phyloP scores from a whole-genome alignment of 331 rosid species.

The Acacia concinna region DNA sequence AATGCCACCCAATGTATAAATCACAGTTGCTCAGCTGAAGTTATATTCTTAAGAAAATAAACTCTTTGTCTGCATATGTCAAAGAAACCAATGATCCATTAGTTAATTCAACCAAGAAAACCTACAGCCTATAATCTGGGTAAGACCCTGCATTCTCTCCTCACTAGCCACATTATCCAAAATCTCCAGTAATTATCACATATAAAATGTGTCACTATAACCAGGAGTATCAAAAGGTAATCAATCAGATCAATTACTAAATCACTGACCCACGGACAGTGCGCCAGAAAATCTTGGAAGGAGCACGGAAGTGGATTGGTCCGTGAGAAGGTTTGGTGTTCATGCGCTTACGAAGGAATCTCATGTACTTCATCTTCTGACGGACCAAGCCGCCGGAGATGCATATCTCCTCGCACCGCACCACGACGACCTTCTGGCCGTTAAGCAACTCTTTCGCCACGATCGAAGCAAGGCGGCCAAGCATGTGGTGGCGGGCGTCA shows the following conservation, averaged over 20 bases:
- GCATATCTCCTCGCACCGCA: conserved; percentile 61
- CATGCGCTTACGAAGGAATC: conserved; percentile 73
- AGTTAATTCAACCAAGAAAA: too few relatives aligned
- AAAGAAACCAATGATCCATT: too few relatives aligned
- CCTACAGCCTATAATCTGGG: too few relatives aligned
- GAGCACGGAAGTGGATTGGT: conserved; percentile 73
- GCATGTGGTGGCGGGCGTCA: conserved; percentile 68
- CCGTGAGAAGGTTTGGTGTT: conserved; percentile 78
- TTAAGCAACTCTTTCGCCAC: conserved; percentile 70
- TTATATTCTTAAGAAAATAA: too few relatives aligned
- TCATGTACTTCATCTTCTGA: conserved; percentile 76
- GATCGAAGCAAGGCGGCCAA: conserved; percentile 60
- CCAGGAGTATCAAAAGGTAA: neutral
- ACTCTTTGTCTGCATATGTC: too few relatives aligned
- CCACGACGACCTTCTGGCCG: conserved; percentile 55
- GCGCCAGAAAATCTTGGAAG: conserved; percentile 71
- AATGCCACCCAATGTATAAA: too few relatives aligned
- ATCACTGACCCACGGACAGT: conserved; percentile 36
- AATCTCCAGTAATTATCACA: too few relatives aligned
- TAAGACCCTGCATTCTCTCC: too few relatives aligned
- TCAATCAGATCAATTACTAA: too few relatives aligned
- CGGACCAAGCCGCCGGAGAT: conserved; percentile 61
- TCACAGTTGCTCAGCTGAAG: too few relatives aligned
- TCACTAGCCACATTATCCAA: too few relatives aligned
- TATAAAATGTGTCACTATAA: too few relatives aligned